Evolutionary conservation across 352 stramenopile genomes (phyloP).

Genomic region (Globisporangium lucens): DNA sequence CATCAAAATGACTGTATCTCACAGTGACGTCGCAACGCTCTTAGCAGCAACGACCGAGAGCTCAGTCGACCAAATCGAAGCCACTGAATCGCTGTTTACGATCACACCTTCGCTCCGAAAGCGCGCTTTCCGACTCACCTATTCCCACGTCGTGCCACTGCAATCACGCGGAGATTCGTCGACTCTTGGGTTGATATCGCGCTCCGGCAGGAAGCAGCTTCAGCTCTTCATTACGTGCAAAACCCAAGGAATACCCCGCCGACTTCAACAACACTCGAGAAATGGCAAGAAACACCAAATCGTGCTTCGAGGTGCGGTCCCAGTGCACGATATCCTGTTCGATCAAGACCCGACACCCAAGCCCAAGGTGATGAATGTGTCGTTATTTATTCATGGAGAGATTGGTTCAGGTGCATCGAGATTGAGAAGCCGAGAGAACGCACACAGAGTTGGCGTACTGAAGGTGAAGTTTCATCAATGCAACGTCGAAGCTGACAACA

Average conservation of each 20-base stretch:
- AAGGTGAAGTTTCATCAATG: slow-evolving; percentile 25
- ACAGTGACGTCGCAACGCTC: slow-evolving; percentile 26
- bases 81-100: slow-evolving; percentile 25
- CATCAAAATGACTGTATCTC: slow-evolving; percentile 41
- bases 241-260: slow-evolving; percentile 19
- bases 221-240: slow-evolving; percentile 26
- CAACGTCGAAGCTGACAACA: slow-evolving; percentile 1
- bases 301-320: slow-evolving; percentile 18
- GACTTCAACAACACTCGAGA: slow-evolving; percentile 12
- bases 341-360: slow-evolving; percentile 6
- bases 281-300: slow-evolving; percentile 9
- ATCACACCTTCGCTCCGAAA: slow-evolving; percentile 52
- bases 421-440: slow-evolving; percentile 8
- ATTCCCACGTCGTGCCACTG: slow-evolving; percentile 29
- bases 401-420: not conserved
- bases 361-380: slow-evolving; percentile 16
- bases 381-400: slow-evolving; percentile 12
- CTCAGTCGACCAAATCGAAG: not conserved
- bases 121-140: slow-evolving; percentile 35
- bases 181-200: not conserved
- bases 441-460: slow-evolving; percentile 19
- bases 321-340: slow-evolving; percentile 11
- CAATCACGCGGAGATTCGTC: not conserved
- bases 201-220: slow-evolving; percentile 15
- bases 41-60: not conserved